Percentiles rank a stretch among this genome's conserved stretches.
Conservation (phyloP, 495 filamentous ascomycete genomes). For the Tuber magnatum region DNA sequence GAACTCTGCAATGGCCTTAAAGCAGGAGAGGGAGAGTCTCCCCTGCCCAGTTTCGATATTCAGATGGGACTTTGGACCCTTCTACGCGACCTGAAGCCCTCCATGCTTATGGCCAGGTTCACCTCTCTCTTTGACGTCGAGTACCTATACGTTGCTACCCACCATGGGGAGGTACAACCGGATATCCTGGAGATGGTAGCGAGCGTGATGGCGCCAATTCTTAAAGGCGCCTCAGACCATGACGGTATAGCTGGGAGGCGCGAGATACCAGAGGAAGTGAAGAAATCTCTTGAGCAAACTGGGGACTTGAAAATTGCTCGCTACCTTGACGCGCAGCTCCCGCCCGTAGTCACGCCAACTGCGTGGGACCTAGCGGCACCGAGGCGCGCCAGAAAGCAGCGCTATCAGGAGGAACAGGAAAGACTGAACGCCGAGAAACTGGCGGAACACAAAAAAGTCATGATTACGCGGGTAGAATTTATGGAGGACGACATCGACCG, state of each 20-base stretch:
- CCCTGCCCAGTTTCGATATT: neutral
- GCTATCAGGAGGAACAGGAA: neutral
- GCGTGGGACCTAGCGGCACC: neutral
- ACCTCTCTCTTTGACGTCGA: neutral
- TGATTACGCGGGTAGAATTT: neutral
- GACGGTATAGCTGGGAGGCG: neutral
- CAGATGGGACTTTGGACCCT: neutral
- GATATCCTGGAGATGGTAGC: neutral
- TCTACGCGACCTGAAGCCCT: neutral
- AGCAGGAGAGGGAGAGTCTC: neutral
- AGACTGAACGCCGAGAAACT: neutral
- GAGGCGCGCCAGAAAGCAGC: accelerated
- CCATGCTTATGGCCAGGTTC: neutral
- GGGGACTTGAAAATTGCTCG: neutral
- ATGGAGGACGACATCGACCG: neutral
- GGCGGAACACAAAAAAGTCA: neutral
- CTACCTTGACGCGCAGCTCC: neutral
- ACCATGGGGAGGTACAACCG: neutral
- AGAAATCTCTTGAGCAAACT: neutral
- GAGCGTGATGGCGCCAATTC: neutral
- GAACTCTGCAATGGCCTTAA: neutral
- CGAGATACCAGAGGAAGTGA: neutral
- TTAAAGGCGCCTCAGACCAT: neutral
- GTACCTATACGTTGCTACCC: neutral
- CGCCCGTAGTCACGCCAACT: neutral